phyloP scores from a whole-genome alignment of 23 red algal species.

The Gracilaria domingensis region DNA sequence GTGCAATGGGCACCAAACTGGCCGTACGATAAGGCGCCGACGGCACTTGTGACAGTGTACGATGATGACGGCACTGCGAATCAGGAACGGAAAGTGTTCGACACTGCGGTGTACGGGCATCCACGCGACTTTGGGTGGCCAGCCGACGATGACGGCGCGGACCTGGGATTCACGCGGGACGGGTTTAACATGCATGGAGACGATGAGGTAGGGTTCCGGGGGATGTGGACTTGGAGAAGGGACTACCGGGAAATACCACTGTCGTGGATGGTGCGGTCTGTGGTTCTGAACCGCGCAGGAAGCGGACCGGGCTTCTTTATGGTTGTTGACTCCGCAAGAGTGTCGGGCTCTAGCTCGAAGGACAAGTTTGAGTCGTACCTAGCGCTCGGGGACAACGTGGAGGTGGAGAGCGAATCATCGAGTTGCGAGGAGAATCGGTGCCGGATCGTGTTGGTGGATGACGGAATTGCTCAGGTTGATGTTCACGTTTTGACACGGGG shows the following conservation, averaged over 20 bases:
- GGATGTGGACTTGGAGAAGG: constrained; percentile 58
- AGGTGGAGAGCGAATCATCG: constrained; percentile 31
- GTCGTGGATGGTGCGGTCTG: constrained; percentile 28
- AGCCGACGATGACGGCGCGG: constrained; percentile 11
- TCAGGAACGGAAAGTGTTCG: neutral
- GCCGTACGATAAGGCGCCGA: constrained; percentile 21
- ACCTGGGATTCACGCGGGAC: neutral
- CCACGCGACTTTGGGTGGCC: constrained; percentile 35
- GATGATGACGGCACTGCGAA: neutral
- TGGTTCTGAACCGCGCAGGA: constrained; percentile 25
- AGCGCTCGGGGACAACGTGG: constrained; percentile 24
- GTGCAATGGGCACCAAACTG: constrained; percentile 61
- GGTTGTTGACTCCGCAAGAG: constrained; percentile 35
- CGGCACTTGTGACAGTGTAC: neutral
- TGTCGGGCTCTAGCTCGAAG: neutral
- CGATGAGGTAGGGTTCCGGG: constrained; percentile 41
- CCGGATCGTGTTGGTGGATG: constrained; percentile 22
- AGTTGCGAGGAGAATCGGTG: constrained; percentile 25
- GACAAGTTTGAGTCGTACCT: constrained; percentile 63
- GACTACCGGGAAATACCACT: constrained; percentile 4
- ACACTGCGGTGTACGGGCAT: constrained; percentile 1
- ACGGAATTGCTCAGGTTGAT: constrained; percentile 30
- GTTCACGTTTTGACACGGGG: constrained; percentile 21
- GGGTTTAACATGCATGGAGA: constrained; percentile 51
- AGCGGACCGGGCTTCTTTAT: constrained; percentile 31